Percentiles rank a stretch among this genome's conserved stretches.
These are phyloP conservation scores for Chaetothyriales sp. DNA, from an alignment of 2,329 filamentous ascomycete genomes.

Conservation along the genomic window DNA sequence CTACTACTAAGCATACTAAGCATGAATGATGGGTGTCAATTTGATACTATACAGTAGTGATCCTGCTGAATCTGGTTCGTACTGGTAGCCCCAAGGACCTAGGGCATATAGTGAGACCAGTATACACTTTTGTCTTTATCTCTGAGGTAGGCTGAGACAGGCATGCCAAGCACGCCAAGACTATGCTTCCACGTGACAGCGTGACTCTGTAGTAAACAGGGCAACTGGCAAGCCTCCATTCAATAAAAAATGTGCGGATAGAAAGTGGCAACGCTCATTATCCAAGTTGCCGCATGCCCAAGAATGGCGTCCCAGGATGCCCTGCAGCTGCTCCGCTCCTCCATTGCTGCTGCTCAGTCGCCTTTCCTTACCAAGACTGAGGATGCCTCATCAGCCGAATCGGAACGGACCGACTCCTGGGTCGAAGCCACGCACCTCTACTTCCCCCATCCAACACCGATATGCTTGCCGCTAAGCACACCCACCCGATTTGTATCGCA, in stretches of 20 bases:
- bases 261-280: background rate
- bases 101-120: no score
- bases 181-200: no score
- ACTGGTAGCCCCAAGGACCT: no score
- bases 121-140: no score
- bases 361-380: slow-evolving; percentile 60
- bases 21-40: background rate
- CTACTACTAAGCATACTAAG: background rate
- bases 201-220: no score
- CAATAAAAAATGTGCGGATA: background rate
- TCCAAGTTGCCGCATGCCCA: background rate
- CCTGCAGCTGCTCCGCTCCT: slow-evolving; percentile 66
- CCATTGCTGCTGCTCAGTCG: slow-evolving; percentile 55
- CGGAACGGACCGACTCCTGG: slow-evolving; percentile 47
- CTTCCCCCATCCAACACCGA: slow-evolving; percentile 45
- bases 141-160: no score
- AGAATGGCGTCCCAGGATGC: slow-evolving; percentile 54
- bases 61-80: no score
- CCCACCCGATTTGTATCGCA: slow-evolving; percentile 79
- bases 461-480: slow-evolving; percentile 52
- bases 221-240: no score
- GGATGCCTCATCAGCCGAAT: slow-evolving; percentile 43
- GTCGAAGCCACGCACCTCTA: slow-evolving; percentile 64
- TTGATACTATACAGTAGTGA: no score
- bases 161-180: no score